Percentiles rank a stretch among this genome's conserved stretches.
Conservation (phyloP, 139 green algal species). For the Trebouxia sp. region DNA sequence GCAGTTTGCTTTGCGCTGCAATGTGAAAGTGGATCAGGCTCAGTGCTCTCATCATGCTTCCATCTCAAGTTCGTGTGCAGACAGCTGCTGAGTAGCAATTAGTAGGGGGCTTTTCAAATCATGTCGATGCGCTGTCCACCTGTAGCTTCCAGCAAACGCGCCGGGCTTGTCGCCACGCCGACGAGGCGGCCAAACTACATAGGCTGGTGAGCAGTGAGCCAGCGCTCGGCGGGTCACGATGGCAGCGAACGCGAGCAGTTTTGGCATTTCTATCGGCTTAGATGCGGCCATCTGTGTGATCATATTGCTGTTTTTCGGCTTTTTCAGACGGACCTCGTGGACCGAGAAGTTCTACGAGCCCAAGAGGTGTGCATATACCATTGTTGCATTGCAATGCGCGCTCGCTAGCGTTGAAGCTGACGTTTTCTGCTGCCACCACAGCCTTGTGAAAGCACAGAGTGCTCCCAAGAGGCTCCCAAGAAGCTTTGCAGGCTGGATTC, state of each 20-base stretch:
- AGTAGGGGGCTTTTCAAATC: too few species aligned
- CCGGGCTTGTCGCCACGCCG: too few species aligned
- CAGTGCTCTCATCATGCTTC: too few species aligned
- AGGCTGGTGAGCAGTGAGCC: neutral
- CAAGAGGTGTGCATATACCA: slow-evolving; percentile 15
- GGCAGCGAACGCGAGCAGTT: neutral
- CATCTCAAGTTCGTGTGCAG: neutral
- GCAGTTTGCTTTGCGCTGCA: too few species aligned
- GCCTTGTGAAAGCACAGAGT: slow-evolving; percentile 6
- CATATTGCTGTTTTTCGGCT: slow-evolving; percentile 28
- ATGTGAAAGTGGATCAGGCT: too few species aligned
- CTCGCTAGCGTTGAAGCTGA: too few species aligned
- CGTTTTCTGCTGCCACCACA: neutral
- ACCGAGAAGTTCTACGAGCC: slow-evolving; percentile 32
- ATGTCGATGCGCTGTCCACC: too few species aligned
- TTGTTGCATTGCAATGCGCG: too few species aligned
- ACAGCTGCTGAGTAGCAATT: neutral
- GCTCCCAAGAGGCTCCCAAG: neutral
- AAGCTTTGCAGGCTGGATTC: slow-evolving; percentile 37
- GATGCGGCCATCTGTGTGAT: slow-evolving; percentile 27
- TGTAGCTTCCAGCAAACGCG: too few species aligned
- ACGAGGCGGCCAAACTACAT: too few species aligned
- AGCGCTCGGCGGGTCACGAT: neutral
- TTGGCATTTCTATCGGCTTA: slow-evolving; percentile 21
- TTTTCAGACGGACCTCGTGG: slow-evolving; percentile 24